These are phyloP conservation scores for Endothia cerciana DNA, from an alignment of 2,329 filamentous ascomycete genomes.

Conservation along the genomic window DNA sequence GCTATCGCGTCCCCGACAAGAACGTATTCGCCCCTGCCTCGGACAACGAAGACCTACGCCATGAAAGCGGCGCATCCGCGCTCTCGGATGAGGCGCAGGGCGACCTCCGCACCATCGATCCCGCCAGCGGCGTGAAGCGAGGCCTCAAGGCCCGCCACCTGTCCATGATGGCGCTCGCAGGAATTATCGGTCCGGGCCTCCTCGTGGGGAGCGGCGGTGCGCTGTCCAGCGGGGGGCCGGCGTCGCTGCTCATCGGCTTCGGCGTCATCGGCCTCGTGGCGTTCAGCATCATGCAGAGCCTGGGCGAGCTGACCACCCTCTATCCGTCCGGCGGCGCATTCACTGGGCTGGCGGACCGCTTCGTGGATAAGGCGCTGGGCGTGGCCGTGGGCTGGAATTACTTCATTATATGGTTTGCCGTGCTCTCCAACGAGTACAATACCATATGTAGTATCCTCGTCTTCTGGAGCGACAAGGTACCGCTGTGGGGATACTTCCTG, in stretches of 20 bases:
- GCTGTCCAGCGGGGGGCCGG: conserved; percentile 69
- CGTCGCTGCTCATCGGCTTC: conserved; percentile 74
- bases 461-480: conserved; percentile 66
- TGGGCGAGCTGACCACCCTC: conserved; percentile 75
- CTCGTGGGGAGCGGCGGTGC: conserved; percentile 74
- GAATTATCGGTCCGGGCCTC: conserved; percentile 70
- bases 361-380: conserved; percentile 71
- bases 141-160: conserved; percentile 71
- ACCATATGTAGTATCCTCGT: conserved; percentile 67
- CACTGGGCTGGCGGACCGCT: conserved; percentile 69
- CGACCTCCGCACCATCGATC: conserved; percentile 56
- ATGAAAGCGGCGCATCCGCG: conserved; percentile 9
- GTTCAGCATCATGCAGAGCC: conserved; percentile 69
- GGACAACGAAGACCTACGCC: conserved; percentile 9
- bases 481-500: conserved; percentile 69
- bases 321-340: conserved; percentile 75
- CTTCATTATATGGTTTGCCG: conserved; percentile 67
- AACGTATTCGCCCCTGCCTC: conserved; percentile 2
- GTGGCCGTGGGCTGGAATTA: conserved; percentile 75
- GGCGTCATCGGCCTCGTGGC: conserved; percentile 72
- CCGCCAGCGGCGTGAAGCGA: conserved; percentile 68
- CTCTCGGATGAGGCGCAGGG: conserved; percentile 43
- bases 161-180: conserved; percentile 67
- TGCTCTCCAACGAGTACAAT: conserved; percentile 73
- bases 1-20: conserved; percentile 20